Conservation (phyloP, 805 yeast genomes). For the Scheffersomyces lignosus region DNA sequence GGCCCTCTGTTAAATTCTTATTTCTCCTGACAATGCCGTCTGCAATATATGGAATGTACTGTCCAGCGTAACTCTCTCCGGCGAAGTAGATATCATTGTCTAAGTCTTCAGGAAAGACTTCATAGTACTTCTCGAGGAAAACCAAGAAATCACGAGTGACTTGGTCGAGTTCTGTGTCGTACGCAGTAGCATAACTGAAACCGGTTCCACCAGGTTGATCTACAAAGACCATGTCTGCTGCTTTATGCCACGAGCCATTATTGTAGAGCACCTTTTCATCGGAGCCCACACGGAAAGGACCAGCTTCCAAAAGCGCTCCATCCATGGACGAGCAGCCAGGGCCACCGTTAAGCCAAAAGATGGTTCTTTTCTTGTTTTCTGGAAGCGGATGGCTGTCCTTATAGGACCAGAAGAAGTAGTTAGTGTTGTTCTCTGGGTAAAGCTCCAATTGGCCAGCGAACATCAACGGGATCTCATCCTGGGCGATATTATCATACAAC, state of each 20-base stretch:
- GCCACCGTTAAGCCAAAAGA: constrained; percentile 95
- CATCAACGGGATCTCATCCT: constrained; percentile 50
- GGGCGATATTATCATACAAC: constrained; percentile 27
- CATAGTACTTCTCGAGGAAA: constrained; percentile 67
- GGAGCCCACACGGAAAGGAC: constrained; percentile 71
- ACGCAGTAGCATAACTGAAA: constrained; percentile 63
- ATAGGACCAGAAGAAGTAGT: constrained; percentile 79
- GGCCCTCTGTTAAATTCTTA: constrained; percentile 11
- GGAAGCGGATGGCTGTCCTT: constrained; percentile 27
- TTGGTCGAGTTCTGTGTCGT: constrained; percentile 52
- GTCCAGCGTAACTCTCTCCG: constrained; percentile 98
- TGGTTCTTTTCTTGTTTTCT: constrained; percentile 44
- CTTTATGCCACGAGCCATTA: constrained; percentile 80
- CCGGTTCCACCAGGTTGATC: constrained; percentile 98
- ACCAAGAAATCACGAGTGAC: constrained; percentile 62
- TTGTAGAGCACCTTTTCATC: constrained; percentile 50
- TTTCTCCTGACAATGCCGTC: constrained; percentile 55
- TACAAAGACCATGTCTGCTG: constrained; percentile 76
- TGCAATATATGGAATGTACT: constrained; percentile 89
- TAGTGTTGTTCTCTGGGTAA: constrained; percentile 51
- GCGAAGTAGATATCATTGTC: constrained; percentile 71
- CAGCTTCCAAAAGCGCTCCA: constrained; percentile 90
- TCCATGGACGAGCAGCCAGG: constrained; percentile 99
- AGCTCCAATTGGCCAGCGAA: constrained; percentile 67
- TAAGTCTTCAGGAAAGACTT: constrained; percentile 70